phyloP scores from a whole-genome alignment of 495 filamentous ascomycete genomes.

The Achaetomiella virescens region DNA sequence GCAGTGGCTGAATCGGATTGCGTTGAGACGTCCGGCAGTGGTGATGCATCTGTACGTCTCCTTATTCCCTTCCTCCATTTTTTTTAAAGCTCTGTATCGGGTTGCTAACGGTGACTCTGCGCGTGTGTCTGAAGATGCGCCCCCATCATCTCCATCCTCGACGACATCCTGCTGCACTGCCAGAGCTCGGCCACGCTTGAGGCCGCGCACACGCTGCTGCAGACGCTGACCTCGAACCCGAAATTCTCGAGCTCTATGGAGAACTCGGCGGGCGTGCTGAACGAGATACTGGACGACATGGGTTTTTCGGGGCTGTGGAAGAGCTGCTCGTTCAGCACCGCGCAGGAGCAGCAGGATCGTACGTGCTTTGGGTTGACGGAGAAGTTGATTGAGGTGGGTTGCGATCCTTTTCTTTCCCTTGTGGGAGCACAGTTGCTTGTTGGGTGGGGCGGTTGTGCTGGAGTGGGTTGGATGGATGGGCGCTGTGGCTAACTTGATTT shows the following conservation, averaged over 20 bases:
- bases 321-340: slow-evolving; percentile 40
- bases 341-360: slow-evolving; percentile 44
- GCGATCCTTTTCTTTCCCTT: slow-evolving; percentile 5
- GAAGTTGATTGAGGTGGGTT: slow-evolving; percentile 53
- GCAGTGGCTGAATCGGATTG: slow-evolving; percentile 46
- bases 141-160: slow-evolving; percentile 46
- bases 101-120: no score
- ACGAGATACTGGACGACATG: slow-evolving; percentile 46
- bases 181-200: slow-evolving; percentile 46
- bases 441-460: background rate
- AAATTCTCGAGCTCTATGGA: slow-evolving; percentile 37
- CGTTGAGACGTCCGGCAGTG: slow-evolving; percentile 41
- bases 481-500: background rate
- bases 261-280: slow-evolving; percentile 30
- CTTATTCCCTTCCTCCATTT: background rate
- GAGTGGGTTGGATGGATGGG: background rate
- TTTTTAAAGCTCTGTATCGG: no score
- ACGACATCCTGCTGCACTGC: slow-evolving; percentile 49
- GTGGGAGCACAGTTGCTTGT: background rate
- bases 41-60: slow-evolving; percentile 44
- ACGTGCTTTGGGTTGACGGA: slow-evolving; percentile 48
- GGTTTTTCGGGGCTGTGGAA: slow-evolving; percentile 53
- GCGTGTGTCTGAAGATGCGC: slow-evolving; percentile 31
- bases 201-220: slow-evolving; percentile 46
- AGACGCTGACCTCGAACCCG: slow-evolving; percentile 43